These are phyloP conservation scores for Discostella stelligeroides DNA, from an alignment of 108 stramenopile genomes.

Conservation along the genomic window DNA sequence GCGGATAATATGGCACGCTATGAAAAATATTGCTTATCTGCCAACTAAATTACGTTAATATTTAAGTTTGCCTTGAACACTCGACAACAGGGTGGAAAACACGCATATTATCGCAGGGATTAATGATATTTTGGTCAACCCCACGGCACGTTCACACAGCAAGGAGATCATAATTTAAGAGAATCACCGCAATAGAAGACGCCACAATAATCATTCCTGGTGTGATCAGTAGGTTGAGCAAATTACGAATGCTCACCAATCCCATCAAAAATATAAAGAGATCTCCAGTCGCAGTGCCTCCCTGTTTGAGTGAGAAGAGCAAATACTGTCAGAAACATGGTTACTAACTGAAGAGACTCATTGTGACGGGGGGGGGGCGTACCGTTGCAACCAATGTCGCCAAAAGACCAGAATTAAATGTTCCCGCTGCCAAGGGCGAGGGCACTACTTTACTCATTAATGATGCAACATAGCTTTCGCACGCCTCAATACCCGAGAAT, in stretches of 20 bases:
- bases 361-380: too few relatives aligned
- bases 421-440: conserved; percentile 42
- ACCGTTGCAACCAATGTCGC: conserved; percentile 35
- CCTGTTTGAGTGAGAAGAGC: conserved; percentile 9
- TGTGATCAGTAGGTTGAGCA: conserved; percentile 65
- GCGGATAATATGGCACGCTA: too few relatives aligned
- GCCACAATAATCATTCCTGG: conserved; percentile 46
- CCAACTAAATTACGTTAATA: too few relatives aligned
- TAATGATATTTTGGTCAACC: too few relatives aligned
- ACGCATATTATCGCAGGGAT: too few relatives aligned
- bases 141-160: conserved; percentile 11
- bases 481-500: conserved; percentile 46
- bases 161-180: conserved; percentile 36
- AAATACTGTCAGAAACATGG: neutral
- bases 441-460: conserved; percentile 53
- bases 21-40: too few relatives aligned
- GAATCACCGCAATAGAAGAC: conserved; percentile 23
- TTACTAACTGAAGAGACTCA: conserved; percentile 2
- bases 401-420: conserved; percentile 47
- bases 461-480: conserved; percentile 42
- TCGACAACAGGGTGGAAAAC: too few relatives aligned
- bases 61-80: too few relatives aligned
- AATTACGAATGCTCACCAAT: conserved; percentile 56
- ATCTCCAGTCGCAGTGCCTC: conserved; percentile 63
- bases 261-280: conserved; percentile 71